Percentiles rank a stretch among this genome's conserved stretches.
Conservation (phyloP, 2,329 filamentous ascomycete genomes). For the Falciphora oryzae region DNA sequence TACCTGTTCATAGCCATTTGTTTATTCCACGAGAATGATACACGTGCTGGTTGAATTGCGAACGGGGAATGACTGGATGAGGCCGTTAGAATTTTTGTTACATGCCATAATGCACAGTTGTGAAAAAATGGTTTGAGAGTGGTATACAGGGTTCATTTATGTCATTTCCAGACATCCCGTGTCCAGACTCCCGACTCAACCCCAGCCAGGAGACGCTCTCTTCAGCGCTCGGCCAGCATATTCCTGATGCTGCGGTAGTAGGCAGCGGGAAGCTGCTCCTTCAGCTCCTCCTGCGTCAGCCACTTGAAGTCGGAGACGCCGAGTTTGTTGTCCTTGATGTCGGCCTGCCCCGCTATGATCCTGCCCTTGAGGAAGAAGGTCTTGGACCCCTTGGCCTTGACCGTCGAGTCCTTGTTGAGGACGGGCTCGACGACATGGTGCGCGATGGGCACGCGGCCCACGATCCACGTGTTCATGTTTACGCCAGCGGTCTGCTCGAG, state of each 20-base stretch:
- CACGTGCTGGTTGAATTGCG: neutral
- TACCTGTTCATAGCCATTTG: neutral
- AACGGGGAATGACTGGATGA: neutral
- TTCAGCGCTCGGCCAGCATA: conserved; percentile 73
- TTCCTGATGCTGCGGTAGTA: conserved; percentile 75
- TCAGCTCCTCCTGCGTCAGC: conserved; percentile 84
- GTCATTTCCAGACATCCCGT: neutral
- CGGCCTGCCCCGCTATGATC: conserved; percentile 94
- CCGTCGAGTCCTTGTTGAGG: conserved; percentile 28
- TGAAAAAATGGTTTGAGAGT: neutral
- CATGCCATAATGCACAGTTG: neutral
- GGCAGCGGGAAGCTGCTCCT: conserved; percentile 54
- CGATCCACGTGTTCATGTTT: conserved; percentile 99
- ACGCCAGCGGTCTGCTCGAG: conserved; percentile 71
- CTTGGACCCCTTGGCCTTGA: conserved; percentile 44
- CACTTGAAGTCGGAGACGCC: conserved; percentile 83
- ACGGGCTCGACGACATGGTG: conserved; percentile 59
- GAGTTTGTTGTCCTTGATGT: conserved; percentile 65
- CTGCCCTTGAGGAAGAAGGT: conserved; percentile 93
- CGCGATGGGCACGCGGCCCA: conserved; percentile 84
- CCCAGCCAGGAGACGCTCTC: neutral
- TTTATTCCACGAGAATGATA: neutral
- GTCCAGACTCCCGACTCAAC: neutral
- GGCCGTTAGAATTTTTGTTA: neutral
- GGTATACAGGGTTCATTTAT: neutral